Evolutionary conservation across 352 stramenopile genomes (phyloP).

Genomic region (Pythium brassicae): DNA sequence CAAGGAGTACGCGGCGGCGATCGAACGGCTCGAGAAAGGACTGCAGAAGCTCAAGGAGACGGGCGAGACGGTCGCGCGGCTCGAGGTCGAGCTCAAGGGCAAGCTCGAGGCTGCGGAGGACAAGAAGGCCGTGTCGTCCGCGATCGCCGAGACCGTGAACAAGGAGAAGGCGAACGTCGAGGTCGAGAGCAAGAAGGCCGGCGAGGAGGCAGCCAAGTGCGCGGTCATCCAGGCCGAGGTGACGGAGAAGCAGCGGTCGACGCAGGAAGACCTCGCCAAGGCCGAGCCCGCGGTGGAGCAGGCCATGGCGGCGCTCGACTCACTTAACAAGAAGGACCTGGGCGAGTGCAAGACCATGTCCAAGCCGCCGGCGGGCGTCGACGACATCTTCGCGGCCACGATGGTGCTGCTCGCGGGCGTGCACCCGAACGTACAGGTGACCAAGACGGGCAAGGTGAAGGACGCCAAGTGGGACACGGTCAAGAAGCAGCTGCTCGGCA

Average conservation of each 20-base stretch:
- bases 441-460: conserved; percentile 95
- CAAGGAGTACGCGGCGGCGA: conserved; percentile 84
- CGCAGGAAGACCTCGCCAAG: conserved; percentile 89
- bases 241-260: conserved; percentile 89
- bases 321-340: conserved; percentile 96
- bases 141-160: conserved; percentile 93
- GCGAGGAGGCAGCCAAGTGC: conserved; percentile 91
- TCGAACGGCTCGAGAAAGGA: conserved; percentile 91
- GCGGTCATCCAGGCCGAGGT: conserved; percentile 93
- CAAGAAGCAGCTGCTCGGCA: conserved; percentile 93
- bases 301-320: conserved; percentile 95
- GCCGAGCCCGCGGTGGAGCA: conserved; percentile 92
- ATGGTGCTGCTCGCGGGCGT: conserved; percentile 95
- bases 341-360: conserved; percentile 96
- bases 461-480: conserved; percentile 93
- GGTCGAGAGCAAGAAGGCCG: conserved; percentile 91
- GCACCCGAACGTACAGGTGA: conserved; percentile 90
- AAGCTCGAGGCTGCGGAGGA: conserved; percentile 95
- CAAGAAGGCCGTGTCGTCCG: conserved; percentile 93
- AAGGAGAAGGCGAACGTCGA: conserved; percentile 96
- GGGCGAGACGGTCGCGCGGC: conserved; percentile 87
- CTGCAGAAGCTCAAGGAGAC: conserved; percentile 93
- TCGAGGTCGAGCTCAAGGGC: conserved; percentile 94
- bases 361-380: conserved; percentile 91
- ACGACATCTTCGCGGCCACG: conserved; percentile 92